Percentiles rank a stretch among this genome's conserved stretches.
phyloP scores from a whole-genome alignment of 2,329 filamentous ascomycete genomes.

The Colletotrichum sp. region DNA sequence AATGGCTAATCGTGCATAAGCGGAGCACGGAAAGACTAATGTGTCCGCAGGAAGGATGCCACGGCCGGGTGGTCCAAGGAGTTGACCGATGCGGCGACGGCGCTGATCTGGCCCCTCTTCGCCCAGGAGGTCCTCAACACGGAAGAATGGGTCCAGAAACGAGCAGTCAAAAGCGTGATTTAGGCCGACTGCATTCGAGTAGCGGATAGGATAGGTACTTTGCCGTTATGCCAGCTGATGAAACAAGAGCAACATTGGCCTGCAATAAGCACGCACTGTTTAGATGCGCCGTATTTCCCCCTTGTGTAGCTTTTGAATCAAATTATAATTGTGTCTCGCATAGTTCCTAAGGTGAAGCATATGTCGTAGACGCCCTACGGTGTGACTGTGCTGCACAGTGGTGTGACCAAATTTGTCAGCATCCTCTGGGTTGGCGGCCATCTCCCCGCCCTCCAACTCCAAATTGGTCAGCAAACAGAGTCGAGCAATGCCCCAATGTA shows the following conservation, averaged over 20 bases:
- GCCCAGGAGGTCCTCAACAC: background rate
- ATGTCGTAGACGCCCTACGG: background rate
- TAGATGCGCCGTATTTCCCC: background rate
- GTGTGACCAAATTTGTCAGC: background rate
- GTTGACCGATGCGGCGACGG: background rate
- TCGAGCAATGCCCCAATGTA: background rate
- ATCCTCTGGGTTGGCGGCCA: background rate
- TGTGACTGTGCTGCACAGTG: background rate
- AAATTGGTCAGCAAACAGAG: background rate
- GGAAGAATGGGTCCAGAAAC: background rate
- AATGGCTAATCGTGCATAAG: rapidly evolving
- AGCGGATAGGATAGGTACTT: background rate
- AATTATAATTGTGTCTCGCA: background rate
- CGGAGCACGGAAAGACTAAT: background rate
- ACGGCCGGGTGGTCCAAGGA: background rate
- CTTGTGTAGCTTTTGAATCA: background rate
- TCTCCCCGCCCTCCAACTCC: background rate
- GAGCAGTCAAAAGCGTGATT: background rate
- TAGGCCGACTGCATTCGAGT: rapidly evolving
- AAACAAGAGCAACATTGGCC: background rate
- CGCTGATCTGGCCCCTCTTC: background rate
- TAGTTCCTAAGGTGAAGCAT: background rate
- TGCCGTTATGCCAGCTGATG: background rate
- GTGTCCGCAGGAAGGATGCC: background rate
- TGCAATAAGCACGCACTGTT: background rate